Evolutionary conservation across 495 filamentous ascomycete genomes (phyloP).

Genomic region (Penicilliopsis zonata): DNA sequence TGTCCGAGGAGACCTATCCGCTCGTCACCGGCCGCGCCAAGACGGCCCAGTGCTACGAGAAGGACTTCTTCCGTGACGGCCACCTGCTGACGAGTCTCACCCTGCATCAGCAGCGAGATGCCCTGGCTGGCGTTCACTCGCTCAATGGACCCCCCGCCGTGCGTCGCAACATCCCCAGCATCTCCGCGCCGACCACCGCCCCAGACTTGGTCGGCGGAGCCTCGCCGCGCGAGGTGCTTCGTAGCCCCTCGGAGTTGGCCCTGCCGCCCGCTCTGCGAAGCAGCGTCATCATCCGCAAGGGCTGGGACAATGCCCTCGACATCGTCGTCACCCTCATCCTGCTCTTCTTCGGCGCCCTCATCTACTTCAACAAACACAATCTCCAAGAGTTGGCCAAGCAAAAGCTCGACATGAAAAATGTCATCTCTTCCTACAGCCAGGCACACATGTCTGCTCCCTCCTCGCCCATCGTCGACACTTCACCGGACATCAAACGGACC

Average conservation of each 20-base stretch:
- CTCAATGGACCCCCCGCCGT: slow-evolving; percentile 26
- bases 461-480: slow-evolving; percentile 20
- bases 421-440: slow-evolving; percentile 33
- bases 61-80: slow-evolving; percentile 39
- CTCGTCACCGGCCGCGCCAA: slow-evolving; percentile 58
- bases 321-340: slow-evolving; percentile 36
- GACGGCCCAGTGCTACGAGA: slow-evolving; percentile 50
- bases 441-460: slow-evolving; percentile 30
- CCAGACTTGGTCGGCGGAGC: slow-evolving; percentile 29
- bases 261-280: slow-evolving; percentile 32
- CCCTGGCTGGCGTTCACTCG: slow-evolving; percentile 40
- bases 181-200: slow-evolving; percentile 17
- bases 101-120: slow-evolving; percentile 33
- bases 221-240: slow-evolving; percentile 26
- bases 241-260: slow-evolving; percentile 29
- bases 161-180: slow-evolving; percentile 23
- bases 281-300: slow-evolving; percentile 42
- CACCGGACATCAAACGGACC: slow-evolving; percentile 17
- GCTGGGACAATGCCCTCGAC: slow-evolving; percentile 39
- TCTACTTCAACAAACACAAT: slow-evolving; percentile 38
- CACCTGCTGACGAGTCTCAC: slow-evolving; percentile 29
- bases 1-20: slow-evolving; percentile 81
- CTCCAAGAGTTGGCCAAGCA: slow-evolving; percentile 36
- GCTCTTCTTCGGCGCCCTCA: slow-evolving; percentile 31
- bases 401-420: slow-evolving; percentile 41